Evolutionary conservation across 768 basidiomycete species (phyloP).

Genomic region (Lactarius vividus): DNA sequence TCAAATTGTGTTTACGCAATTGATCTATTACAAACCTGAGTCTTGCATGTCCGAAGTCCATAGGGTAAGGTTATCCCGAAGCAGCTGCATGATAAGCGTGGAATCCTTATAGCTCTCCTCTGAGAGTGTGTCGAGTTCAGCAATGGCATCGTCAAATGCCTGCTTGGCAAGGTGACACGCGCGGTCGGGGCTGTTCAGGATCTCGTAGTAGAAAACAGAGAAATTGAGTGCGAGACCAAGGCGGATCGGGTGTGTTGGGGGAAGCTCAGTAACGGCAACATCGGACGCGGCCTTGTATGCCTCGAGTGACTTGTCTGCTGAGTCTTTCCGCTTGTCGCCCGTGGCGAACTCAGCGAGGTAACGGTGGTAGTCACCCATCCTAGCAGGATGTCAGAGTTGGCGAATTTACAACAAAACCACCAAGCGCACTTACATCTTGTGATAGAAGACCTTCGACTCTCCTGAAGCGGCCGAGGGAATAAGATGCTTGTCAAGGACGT

Average conservation of each 20-base stretch:
- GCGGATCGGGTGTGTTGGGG: conserved; percentile 95
- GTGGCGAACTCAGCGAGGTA: conserved; percentile 99
- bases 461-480: conserved; percentile 95
- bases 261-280: conserved; percentile 93
- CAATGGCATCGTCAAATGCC: conserved; percentile 98
- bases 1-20: background rate
- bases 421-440: conserved; percentile 82
- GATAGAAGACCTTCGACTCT: conserved; percentile 99
- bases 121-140: conserved; percentile 96
- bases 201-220: conserved; percentile 99
- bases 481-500: conserved; percentile 96
- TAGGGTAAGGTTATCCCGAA: conserved; percentile 95
- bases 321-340: conserved; percentile 95
- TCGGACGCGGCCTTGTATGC: conserved; percentile 98
- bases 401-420: background rate
- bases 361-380: conserved; percentile 99
- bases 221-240: conserved; percentile 98
- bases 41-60: conserved; percentile 99
- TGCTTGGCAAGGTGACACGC: conserved; percentile 99
- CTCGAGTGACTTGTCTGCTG: conserved; percentile 95
- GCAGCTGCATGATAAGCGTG: conserved; percentile 94
- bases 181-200: conserved; percentile 97
- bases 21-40: conserved; percentile 52
- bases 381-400: conserved; percentile 35
- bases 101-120: conserved; percentile 99